Evolutionary conservation across 306 rosid genomes (phyloP).

Genomic region (Quercus dentata): DNA sequence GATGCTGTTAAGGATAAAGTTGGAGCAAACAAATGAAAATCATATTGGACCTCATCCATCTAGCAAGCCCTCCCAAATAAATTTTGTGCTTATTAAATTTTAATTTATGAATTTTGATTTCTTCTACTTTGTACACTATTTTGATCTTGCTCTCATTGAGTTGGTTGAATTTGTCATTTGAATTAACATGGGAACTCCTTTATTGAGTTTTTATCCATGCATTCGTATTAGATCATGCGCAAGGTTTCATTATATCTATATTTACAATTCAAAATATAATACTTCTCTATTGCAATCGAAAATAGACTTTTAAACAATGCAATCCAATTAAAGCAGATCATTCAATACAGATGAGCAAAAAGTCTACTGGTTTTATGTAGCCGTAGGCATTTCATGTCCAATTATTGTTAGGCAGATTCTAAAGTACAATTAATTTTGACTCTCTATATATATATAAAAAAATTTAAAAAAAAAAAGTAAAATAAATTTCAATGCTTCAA

Average conservation of each 20-base stretch:
- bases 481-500: too few species aligned
- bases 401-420: too few species aligned
- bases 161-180: neutral
- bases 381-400: too few species aligned
- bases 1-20: conserved; percentile 19
- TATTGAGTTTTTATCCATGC: neutral
- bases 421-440: too few species aligned
- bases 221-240: neutral
- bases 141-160: neutral
- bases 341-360: neutral
- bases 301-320: neutral
- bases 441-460: too few species aligned
- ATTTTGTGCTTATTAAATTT: neutral
- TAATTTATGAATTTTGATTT: neutral
- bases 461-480: too few species aligned
- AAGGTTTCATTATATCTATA: neutral
- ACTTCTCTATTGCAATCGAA: neutral
- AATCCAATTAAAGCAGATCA: neutral
- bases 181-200: neutral
- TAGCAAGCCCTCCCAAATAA: neutral
- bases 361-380: too few species aligned
- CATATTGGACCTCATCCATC: neutral
- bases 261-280: neutral
- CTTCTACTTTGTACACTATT: neutral
- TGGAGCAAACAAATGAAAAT: conserved; percentile 25